Evolutionary conservation across 176 grass and related monocot species (phyloP).

Genomic region (Avena insularis): DNA sequence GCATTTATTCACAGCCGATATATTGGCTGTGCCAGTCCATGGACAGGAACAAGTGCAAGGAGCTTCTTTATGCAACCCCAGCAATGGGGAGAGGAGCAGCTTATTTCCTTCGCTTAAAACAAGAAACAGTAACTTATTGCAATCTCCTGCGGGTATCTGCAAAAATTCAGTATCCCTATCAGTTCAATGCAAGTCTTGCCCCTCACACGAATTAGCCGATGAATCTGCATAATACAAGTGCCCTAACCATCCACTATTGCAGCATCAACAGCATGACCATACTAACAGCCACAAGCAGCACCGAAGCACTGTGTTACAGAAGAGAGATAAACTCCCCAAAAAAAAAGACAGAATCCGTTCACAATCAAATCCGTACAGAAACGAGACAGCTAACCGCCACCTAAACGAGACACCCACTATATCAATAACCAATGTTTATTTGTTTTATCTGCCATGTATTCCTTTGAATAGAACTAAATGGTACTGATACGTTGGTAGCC

Average conservation of each 20-base stretch:
- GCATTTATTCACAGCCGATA: slow-evolving; percentile 58
- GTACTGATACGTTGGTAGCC: background rate
- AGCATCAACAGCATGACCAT: background rate
- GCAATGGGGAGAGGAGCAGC: slow-evolving; percentile 77
- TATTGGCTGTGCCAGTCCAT: slow-evolving; percentile 57
- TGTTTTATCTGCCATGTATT: background rate
- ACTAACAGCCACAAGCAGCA: background rate
- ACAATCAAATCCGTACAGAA: background rate
- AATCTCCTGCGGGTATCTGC: slow-evolving; percentile 50
- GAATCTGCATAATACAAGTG: background rate
- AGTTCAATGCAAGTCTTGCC: too few relatives aligned
- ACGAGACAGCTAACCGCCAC: background rate
- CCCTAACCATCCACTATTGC: slow-evolving; percentile 7
- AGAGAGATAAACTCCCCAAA: background rate
- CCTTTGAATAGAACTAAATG: background rate
- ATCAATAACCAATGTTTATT: background rate
- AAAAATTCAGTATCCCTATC: slow-evolving; percentile 25
- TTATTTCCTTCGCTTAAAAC: slow-evolving; percentile 80
- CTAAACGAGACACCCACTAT: background rate
- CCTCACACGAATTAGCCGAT: background rate
- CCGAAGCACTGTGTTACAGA: background rate
- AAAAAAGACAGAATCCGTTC: background rate
- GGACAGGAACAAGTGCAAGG: slow-evolving; percentile 54
- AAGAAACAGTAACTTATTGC: slow-evolving; percentile 73
- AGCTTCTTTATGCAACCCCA: slow-evolving; percentile 77